Conservation (phyloP, 2,329 filamentous ascomycete species). For the Delphinella strobiligena region DNA sequence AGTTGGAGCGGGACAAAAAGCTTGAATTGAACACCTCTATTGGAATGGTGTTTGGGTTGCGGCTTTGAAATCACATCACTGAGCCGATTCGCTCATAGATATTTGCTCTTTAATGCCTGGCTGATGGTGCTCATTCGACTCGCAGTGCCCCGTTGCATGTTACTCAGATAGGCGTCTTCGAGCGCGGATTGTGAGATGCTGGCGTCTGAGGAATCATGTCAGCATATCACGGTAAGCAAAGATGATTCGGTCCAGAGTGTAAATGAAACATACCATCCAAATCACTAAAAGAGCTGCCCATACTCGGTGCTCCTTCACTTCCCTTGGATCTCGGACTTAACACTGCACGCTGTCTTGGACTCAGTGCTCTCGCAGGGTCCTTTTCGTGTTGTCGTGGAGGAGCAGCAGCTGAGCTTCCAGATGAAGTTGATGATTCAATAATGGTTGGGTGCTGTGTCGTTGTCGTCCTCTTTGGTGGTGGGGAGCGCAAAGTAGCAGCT, state of each 20-base stretch:
- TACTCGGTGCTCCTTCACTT: constrained; percentile 64
- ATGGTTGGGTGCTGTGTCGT: background rate
- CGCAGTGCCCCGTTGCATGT: constrained; percentile 48
- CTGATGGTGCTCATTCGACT: constrained; percentile 55
- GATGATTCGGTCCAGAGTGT: background rate
- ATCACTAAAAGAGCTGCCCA: constrained; percentile 80
- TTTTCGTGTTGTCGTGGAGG: background rate
- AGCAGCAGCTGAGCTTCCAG: constrained; percentile 16
- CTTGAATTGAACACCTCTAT: no score
- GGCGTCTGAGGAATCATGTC: constrained; percentile 44
- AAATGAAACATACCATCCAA: constrained; percentile 48
- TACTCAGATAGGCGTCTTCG: constrained; percentile 64
- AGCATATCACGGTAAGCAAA: background rate
- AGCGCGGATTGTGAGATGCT: constrained; percentile 71
- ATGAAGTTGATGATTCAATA: constrained; percentile 46
- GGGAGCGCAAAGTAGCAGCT: constrained; percentile 10
- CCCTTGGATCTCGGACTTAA: constrained; percentile 44
- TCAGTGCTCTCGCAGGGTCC: constrained; percentile 20
- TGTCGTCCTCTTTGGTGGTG: background rate
- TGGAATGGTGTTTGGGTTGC: no score
- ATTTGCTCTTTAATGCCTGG: constrained; percentile 42
- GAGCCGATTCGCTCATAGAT: no score
- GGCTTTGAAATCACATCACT: no score
- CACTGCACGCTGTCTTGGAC: constrained; percentile 47
- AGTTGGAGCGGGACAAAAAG: no score